Conservation (phyloP, 2,329 filamentous ascomycete species). For the Fusarium decemcellulare region DNA sequence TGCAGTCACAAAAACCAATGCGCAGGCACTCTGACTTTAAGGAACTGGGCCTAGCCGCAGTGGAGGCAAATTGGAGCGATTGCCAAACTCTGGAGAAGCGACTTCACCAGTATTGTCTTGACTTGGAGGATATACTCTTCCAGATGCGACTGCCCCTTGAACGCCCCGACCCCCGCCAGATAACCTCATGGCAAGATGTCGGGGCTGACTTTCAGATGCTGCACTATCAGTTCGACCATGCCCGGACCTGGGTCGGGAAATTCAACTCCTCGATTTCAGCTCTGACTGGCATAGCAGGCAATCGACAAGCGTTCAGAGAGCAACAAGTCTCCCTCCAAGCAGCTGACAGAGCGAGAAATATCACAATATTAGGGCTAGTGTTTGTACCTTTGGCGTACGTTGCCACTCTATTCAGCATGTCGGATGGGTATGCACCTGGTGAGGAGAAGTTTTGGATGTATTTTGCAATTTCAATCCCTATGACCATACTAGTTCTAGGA, state of each 20-base stretch:
- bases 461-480: background rate
- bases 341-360: background rate
- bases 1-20: background rate
- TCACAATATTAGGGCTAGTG: background rate
- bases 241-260: background rate
- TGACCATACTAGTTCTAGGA: background rate
- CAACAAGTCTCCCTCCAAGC: conserved; percentile 5
- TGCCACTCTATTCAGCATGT: conserved; percentile 7
- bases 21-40: background rate
- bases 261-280: background rate
- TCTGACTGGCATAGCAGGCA: background rate
- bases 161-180: background rate
- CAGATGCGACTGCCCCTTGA: background rate
- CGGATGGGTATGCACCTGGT: background rate
- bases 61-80: conserved; percentile 7
- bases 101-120: background rate
- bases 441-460: conserved; percentile 1
- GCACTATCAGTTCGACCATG: background rate
- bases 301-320: conserved; percentile 5
- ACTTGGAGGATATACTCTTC: background rate
- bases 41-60: background rate
- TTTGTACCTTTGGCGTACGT: conserved; percentile 9
- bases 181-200: conserved; percentile 2
- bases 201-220: conserved; percentile 2
- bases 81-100: conserved; percentile 9